phyloP scores from a whole-genome alignment of 1,139 yeast genomes.

The Yamadazyma epiphylla region DNA sequence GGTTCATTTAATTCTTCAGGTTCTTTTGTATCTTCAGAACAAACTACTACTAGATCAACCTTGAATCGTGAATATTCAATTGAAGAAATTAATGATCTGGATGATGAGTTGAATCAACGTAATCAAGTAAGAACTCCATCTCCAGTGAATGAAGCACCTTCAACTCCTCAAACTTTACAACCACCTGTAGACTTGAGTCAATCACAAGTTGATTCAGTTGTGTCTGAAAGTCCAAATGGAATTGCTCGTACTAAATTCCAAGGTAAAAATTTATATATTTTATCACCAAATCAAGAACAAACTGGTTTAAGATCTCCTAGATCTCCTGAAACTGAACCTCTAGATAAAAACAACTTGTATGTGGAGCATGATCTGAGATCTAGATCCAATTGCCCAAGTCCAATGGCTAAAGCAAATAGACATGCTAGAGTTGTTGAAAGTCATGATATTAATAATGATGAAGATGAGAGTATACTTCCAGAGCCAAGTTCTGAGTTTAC shows the following conservation, averaged over 20 bases:
- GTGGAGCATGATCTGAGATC: constrained; percentile 15
- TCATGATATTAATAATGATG: constrained; percentile 23
- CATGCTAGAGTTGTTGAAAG: constrained; percentile 48
- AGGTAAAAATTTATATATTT: constrained; percentile 33
- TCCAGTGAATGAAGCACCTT: neutral
- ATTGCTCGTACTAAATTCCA: constrained; percentile 15
- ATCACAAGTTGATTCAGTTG: neutral
- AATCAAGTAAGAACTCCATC: constrained; percentile 2
- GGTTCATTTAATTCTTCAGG: too few relatives aligned
- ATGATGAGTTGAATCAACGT: constrained; percentile 26
- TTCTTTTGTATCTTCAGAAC: too few relatives aligned
- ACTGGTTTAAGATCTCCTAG: constrained; percentile 10
- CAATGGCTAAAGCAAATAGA: constrained; percentile 42
- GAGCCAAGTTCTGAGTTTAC: constrained; percentile 9
- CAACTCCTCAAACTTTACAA: constrained; percentile 6
- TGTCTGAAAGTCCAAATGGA: constrained; percentile 7
- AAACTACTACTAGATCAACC: constrained; percentile 2
- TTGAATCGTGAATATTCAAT: constrained; percentile 28
- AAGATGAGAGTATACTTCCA: constrained; percentile 7
- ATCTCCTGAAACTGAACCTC: constrained; percentile 7
- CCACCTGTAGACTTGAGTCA: constrained; percentile 11
- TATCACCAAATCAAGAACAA: constrained; percentile 40
- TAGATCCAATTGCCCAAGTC: constrained; percentile 33
- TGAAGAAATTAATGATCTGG: constrained; percentile 42
- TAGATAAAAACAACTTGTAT: constrained; percentile 8